Evolutionary conservation across 2,329 filamentous ascomycete genomes (phyloP), one percentile per base, ranked within the genome.

Genomic region (Fusarium nematophilum): DNA sequence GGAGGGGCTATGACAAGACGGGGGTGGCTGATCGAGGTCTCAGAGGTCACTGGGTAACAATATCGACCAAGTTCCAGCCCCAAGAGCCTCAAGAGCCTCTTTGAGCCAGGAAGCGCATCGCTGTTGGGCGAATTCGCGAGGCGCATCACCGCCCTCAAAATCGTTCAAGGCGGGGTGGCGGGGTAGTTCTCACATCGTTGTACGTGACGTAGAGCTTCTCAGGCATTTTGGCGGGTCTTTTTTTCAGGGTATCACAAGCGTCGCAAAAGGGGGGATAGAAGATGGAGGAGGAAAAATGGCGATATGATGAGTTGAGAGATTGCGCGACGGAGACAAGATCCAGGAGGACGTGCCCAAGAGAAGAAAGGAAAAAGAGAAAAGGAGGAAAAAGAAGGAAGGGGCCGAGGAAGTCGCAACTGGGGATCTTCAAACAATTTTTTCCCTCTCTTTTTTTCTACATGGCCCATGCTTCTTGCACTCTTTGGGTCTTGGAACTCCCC

Each of bases 151-250:
- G 13, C 27, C 53, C 38, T 58, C 55, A 57, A 64, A 53, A 55
- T 62, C 26, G 37, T 50, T 47, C 54, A 57, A 62, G 53, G 66
- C 64, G 66, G 66, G 67, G 62, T 68, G 67, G 66, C 64, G 67
- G 62, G 68, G 66, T 65, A 66, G 51, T 62, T 29, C 86, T 76
- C 81, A 93, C 91, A 86, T 95, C 87, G 77, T 96, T 96, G 80
- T 96, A 96, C 69, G 91, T 95, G 74, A 95, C 88, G 81, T 94
- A 96, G 75, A 93, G 78, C 77, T 96, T 96, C 78, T 94, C 84
- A 65, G 90, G 85, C 90, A 93, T 93, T 57, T 81, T 89, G 78
- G 70, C 61, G 64, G 57, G 49, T 52, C 56, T 55, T 53, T 40
- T 38, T 40, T 26, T 29, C 33, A 26, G 37, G 42, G 47, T 60